These are phyloP conservation scores for Craterostigma plantagineum DNA, from an alignment of 257 asterid genomes.

Conservation along the genomic window DNA sequence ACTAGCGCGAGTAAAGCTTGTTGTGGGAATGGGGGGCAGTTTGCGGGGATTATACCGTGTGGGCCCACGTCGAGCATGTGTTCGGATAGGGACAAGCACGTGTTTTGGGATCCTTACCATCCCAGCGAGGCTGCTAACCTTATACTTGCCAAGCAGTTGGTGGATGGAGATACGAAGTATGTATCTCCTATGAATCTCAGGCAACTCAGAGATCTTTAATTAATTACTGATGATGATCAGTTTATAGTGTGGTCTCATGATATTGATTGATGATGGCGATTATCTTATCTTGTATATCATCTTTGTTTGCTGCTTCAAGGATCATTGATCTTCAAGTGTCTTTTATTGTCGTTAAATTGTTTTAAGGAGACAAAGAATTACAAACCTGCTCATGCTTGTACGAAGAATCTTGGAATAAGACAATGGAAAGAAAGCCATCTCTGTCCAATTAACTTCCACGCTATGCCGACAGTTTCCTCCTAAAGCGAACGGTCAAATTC, in stretches of 20 bases:
- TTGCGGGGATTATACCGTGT: conserved; percentile 78
- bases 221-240: too few species aligned
- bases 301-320: background rate
- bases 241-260: background rate
- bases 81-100: conserved; percentile 51
- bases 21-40: conserved; percentile 86
- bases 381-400: background rate
- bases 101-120: conserved; percentile 91
- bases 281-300: too few species aligned
- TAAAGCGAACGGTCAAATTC: too few species aligned
- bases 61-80: conserved; percentile 77
- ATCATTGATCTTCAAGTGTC: background rate
- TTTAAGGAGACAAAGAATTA: background rate
- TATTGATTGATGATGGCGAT: background rate
- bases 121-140: conserved; percentile 86
- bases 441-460: too few species aligned
- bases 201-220: conserved; percentile 53
- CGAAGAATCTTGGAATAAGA: too few species aligned
- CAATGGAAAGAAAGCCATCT: too few species aligned
- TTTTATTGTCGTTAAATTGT: background rate
- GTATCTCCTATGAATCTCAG: conserved; percentile 55
- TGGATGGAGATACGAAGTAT: conserved; percentile 49
- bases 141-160: conserved; percentile 58
- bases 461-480: too few species aligned
- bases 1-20: conserved; percentile 50